phyloP scores from a whole-genome alignment of 352 stramenopile species.

The Elongisporangium prolatum region DNA sequence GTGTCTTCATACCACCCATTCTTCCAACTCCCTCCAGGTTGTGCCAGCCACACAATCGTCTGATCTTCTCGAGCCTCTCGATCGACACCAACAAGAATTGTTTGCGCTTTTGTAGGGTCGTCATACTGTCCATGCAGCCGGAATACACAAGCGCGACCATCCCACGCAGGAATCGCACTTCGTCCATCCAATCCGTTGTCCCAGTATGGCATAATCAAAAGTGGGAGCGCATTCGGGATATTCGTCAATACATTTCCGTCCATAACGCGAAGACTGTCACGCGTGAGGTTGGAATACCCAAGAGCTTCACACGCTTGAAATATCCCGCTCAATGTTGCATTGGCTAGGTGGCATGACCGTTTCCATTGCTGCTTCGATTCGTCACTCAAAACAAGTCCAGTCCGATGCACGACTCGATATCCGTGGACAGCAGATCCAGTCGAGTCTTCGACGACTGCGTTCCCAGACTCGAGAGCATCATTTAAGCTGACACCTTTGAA shows the following conservation, averaged over 20 bases:
- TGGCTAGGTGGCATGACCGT: constrained; percentile 14
- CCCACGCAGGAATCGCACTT: constrained; percentile 22
- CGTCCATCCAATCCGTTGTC: constrained; percentile 22
- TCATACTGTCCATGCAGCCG: constrained; percentile 27
- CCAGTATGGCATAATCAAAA: constrained; percentile 42
- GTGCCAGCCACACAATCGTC: constrained; percentile 14
- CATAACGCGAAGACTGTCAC: constrained; percentile 20
- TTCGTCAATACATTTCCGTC: constrained; percentile 17
- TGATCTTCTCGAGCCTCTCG: constrained; percentile 5
- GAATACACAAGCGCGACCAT: constrained; percentile 40
- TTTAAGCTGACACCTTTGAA: constrained; percentile 36
- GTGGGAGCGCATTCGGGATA: constrained; percentile 27
- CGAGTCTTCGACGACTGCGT: background rate
- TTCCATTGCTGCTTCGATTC: background rate
- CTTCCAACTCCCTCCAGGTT: constrained; percentile 12
- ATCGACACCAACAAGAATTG: no score
- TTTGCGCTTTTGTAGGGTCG: no score
- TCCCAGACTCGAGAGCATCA: constrained; percentile 13
- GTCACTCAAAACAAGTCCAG: background rate
- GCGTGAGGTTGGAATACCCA: constrained; percentile 13
- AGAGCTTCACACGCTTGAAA: constrained; percentile 19
- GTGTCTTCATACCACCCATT: constrained; percentile 25
- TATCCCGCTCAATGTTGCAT: constrained; percentile 16
- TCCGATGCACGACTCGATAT: constrained; percentile 13
- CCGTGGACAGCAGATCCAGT: constrained; percentile 8